These are phyloP conservation scores for Cercospora janseana DNA, from an alignment of 2,329 filamentous ascomycete species.

Conservation along the genomic window DNA sequence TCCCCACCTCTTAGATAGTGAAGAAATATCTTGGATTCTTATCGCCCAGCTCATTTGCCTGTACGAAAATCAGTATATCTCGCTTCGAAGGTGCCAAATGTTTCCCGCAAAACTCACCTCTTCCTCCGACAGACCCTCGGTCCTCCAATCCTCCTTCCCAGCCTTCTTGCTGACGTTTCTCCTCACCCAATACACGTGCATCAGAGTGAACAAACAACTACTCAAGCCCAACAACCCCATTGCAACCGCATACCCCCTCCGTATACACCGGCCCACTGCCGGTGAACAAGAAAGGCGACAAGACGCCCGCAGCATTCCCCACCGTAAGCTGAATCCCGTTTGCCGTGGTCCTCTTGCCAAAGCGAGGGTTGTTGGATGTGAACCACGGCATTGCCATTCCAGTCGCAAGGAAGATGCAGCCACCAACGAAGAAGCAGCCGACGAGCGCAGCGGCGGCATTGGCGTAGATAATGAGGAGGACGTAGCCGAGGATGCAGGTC, in stretches of 20 bases:
- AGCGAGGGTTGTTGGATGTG: conserved; percentile 34
- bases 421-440: conserved; percentile 34
- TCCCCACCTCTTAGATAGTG: conserved; percentile 10
- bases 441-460: conserved; percentile 20
- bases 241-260: conserved; percentile 12
- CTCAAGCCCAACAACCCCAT: conserved; percentile 22
- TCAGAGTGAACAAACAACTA: conserved; percentile 16
- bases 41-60: conserved; percentile 14
- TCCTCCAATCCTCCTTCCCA: conserved; percentile 20
- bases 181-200: conserved; percentile 15
- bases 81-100: neutral
- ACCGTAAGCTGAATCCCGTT: conserved; percentile 20
- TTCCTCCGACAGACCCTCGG: conserved; percentile 11
- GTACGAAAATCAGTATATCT: neutral
- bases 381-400: conserved; percentile 35
- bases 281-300: conserved; percentile 16
- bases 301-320: conserved; percentile 15
- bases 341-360: conserved; percentile 36
- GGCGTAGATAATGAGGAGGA: conserved; percentile 23
- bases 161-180: conserved; percentile 9
- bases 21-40: conserved; percentile 13
- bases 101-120: conserved; percentile 4
- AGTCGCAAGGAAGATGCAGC: conserved; percentile 31
- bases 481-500: conserved; percentile 27
- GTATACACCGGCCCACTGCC: conserved; percentile 13